phyloP scores from a whole-genome alignment of 306 rosid species.

The Boehmeria nivea region DNA sequence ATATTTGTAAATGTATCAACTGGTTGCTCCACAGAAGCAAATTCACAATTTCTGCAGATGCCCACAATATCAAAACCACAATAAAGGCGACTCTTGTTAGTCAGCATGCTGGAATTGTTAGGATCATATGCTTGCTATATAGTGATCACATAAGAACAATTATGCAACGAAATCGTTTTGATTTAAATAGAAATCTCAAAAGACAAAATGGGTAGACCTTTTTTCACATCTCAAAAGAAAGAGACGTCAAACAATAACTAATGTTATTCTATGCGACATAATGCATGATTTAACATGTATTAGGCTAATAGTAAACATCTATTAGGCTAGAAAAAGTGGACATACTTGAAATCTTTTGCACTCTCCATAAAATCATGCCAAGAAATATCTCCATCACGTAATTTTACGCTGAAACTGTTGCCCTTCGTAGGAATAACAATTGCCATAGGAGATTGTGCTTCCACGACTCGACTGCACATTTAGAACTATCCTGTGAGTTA shows the following conservation, averaged over 20 bases:
- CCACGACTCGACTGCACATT: conserved; percentile 82
- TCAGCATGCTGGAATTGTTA: not conserved
- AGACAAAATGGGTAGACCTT: not conserved
- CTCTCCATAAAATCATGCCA: conserved; percentile 76
- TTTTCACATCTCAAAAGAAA: not conserved
- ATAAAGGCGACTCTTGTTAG: too few relatives aligned
- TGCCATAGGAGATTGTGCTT: conserved; percentile 75
- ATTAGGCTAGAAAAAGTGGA: conserved; percentile 6
- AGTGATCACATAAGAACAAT: not conserved
- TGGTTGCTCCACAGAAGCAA: conserved; percentile 60
- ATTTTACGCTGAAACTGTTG: conserved; percentile 47
- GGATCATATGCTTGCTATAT: not conserved
- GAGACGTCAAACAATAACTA: not conserved
- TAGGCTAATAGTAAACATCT: not conserved
- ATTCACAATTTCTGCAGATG: conserved; percentile 67
- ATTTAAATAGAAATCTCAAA: not conserved
- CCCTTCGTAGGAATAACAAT: conserved; percentile 58
- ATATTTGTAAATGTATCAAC: conserved; percentile 66
- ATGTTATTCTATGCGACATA: not conserved
- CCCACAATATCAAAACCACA: conserved; percentile 8
- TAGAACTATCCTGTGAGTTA: conserved; percentile 33
- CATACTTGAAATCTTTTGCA: conserved; percentile 57
- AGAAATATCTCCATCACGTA: conserved; percentile 68
- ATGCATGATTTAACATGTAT: conserved; percentile 5
- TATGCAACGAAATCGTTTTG: too few relatives aligned